Percentiles rank a stretch among this genome's conserved stretches.
Conservation (phyloP, 495 filamentous ascomycete genomes). For the Cercophora samala region DNA sequence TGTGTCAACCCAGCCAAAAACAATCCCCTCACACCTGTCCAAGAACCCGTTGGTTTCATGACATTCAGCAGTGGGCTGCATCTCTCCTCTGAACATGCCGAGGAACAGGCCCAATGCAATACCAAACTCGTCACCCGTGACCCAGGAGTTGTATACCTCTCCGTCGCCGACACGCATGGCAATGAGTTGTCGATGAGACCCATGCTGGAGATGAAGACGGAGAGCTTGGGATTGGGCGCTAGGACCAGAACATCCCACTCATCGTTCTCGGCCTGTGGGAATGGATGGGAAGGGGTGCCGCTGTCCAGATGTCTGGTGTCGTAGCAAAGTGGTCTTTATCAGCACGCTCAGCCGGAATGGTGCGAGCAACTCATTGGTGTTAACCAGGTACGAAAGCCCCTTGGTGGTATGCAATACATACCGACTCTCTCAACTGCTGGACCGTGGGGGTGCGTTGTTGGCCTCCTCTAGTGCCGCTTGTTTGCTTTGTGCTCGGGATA, state of each 20-base stretch:
- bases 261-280: constrained; percentile 7
- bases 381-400: constrained; percentile 8
- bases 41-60: constrained; percentile 38
- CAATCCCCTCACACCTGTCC: constrained; percentile 14
- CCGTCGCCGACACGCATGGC: constrained; percentile 26
- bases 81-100: constrained; percentile 34
- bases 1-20: constrained; percentile 7
- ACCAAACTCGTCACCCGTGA: constrained; percentile 40
- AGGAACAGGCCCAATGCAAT: constrained; percentile 41
- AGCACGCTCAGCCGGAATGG: constrained; percentile 14
- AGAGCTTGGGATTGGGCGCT: constrained; percentile 28
- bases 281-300: constrained; percentile 23
- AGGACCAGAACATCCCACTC: constrained; percentile 27
- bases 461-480: not conserved
- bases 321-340: constrained; percentile 16
- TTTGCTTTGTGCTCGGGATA: constrained; percentile 3
- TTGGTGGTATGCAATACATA: constrained; percentile 11
- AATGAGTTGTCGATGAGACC: constrained; percentile 35
- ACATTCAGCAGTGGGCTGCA: constrained; percentile 39
- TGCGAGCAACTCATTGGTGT: constrained; percentile 22
- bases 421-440: not conserved
- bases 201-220: constrained; percentile 42
- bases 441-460: not conserved
- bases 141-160: constrained; percentile 38
- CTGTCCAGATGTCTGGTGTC: constrained; percentile 26